phyloP scores from a whole-genome alignment of 1,139 yeast species.

The Hemisphaericaspora xylanilytica region DNA sequence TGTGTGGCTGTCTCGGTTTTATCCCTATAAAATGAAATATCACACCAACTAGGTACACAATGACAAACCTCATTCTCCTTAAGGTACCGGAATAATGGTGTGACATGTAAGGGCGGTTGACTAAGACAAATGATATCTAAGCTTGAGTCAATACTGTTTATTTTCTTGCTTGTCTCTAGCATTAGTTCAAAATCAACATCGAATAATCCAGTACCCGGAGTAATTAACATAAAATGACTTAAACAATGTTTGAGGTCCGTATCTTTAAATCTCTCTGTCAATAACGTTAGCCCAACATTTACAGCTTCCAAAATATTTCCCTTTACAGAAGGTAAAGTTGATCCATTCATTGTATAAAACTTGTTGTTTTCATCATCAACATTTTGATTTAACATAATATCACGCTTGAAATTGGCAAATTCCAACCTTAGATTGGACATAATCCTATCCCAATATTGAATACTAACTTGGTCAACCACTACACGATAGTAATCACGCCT shows the following conservation, averaged over 20 bases:
- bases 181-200: constrained; percentile 86
- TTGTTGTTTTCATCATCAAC: constrained; percentile 24
- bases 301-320: constrained; percentile 88
- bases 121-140: constrained; percentile 86
- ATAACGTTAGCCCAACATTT: constrained; percentile 75
- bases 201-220: constrained; percentile 91
- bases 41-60: constrained; percentile 94
- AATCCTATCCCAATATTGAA: constrained; percentile 83
- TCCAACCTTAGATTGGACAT: constrained; percentile 86
- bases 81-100: constrained; percentile 79
- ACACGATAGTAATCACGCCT: constrained; percentile 84
- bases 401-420: constrained; percentile 78
- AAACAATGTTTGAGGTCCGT: constrained; percentile 87
- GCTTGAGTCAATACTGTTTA: constrained; percentile 77
- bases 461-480: constrained; percentile 92
- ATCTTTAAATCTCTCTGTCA: constrained; percentile 78
- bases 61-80: constrained; percentile 54
- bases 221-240: constrained; percentile 76
- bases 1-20: constrained; percentile 44
- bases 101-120: constrained; percentile 87
- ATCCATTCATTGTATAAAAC: constrained; percentile 47
- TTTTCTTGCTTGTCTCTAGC: constrained; percentile 69
- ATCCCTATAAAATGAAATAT: constrained; percentile 82
- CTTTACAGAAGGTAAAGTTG: constrained; percentile 78
- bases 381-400: constrained; percentile 52